Evolutionary conservation across 306 rosid species (phyloP).

Genomic region (Begonia masoniana): DNA sequence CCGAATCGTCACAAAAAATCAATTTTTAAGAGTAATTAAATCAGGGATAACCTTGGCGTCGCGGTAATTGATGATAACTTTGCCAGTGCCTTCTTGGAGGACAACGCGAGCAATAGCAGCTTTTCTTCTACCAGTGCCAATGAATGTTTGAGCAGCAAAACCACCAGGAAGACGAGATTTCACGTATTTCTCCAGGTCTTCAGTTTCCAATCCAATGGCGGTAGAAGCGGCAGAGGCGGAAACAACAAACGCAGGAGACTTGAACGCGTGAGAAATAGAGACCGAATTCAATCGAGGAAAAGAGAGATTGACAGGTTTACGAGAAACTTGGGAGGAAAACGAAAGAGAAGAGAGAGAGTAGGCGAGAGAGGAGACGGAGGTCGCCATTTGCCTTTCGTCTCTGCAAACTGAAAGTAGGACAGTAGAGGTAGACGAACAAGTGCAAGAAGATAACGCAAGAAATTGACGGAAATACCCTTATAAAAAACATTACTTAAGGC

Average conservation of each 20-base stretch:
- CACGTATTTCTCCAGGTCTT: constrained; percentile 46
- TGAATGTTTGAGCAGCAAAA: constrained; percentile 71
- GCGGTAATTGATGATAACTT: constrained; percentile 75
- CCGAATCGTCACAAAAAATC: too few relatives aligned
- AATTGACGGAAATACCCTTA: too few relatives aligned
- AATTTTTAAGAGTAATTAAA: too few relatives aligned
- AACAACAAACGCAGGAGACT: constrained; percentile 23
- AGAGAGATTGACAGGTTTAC: constrained; percentile 25
- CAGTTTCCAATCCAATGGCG: constrained; percentile 34
- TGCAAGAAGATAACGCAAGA: too few relatives aligned
- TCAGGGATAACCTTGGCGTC: constrained; percentile 56
- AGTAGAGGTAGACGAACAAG: too few relatives aligned
- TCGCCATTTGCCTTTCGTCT: constrained; percentile 32
- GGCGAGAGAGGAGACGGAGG: constrained; percentile 36
- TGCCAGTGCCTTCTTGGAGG: constrained; percentile 82
- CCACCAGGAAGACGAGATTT: constrained; percentile 93
- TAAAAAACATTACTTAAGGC: too few relatives aligned
- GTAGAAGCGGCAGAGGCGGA: constrained; percentile 42
- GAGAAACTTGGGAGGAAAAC: constrained; percentile 59
- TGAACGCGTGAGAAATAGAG: constrained; percentile 18
- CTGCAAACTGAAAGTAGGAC: background rate
- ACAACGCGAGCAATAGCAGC: constrained; percentile 83
- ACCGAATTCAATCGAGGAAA: constrained; percentile 20
- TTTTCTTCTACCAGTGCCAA: constrained; percentile 88
- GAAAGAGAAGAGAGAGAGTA: constrained; percentile 51